Evolutionary conservation across 2,329 filamentous ascomycete species (phyloP), one percentile per base, ranked within the genome.

Genomic region (Thelonectria blattea): DNA sequence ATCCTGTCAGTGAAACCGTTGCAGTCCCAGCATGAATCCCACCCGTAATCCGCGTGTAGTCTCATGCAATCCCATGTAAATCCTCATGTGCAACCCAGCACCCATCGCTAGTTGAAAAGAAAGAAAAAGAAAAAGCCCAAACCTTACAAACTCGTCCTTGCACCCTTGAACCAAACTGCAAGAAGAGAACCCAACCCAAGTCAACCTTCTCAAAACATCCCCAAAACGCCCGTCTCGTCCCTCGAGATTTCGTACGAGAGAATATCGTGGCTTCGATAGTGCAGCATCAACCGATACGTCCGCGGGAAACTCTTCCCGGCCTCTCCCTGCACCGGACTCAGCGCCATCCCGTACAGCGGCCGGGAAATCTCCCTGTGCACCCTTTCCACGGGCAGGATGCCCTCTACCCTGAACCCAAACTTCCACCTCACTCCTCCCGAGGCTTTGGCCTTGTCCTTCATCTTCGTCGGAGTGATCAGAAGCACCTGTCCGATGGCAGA

Each of bases 231-330:
- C n/a, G 72, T 74, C 58, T 72, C 73, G 46, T 79, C 74, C 24
- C 83, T 77, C 46, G 75, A 79, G 55, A 92, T 74, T 73, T 91
- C 88, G 76, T 92, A 93, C 60, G 84, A 88, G 65, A 92, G 71
- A 27, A 93, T 83, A 2, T 85, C 84, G 68, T 91, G 87, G 73
- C 92, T 87, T 59, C 83, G 82, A 72, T 89, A 93, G 72, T 91
- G 87, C 74, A 93, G 75, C 72, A 94, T 83, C 58, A 94, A 66
- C 60, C 89, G 79, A 81, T 88, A 93, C 58, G 85, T 80, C 64
- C 80, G 79, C 60, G 78, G 73, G 32, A 71, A 68, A 42, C 62
- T 52, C 55, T 56, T 49, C 30, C 66, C 62, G 42, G 51, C 60
- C 59, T 60, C 18, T 55, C 46, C 68, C 62, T 87, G 88, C 7